Percentiles rank a stretch among this genome's conserved stretches.
Conservation (phyloP, 202 grass and related monocot species). For the Setaria viridis region DNA sequence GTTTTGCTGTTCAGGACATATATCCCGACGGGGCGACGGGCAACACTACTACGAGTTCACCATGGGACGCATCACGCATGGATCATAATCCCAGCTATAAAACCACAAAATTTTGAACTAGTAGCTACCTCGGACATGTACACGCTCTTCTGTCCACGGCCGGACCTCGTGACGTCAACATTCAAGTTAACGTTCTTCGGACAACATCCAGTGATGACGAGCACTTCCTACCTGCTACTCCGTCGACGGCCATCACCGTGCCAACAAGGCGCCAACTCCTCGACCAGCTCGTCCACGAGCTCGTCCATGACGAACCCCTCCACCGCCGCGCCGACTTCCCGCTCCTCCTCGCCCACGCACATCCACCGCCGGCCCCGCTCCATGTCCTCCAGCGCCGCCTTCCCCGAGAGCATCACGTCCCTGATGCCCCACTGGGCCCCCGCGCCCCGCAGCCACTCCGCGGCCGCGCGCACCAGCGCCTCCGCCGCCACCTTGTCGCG, state of each 20-base stretch:
- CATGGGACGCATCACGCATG: too few species aligned
- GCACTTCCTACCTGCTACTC: background rate
- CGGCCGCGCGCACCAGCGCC: conserved; percentile 11
- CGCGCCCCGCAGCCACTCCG: conserved; percentile 50
- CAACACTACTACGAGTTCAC: too few species aligned
- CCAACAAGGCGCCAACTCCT: background rate
- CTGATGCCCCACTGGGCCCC: conserved; percentile 49
- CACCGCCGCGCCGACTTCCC: conserved; percentile 45
- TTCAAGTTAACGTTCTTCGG: conserved; percentile 15
- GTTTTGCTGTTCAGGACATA: too few species aligned
- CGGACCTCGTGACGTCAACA: conserved; percentile 6
- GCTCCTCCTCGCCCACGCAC: conserved; percentile 52
- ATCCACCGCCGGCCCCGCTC: conserved; percentile 59
- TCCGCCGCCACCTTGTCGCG: background rate
- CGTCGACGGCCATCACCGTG: background rate
- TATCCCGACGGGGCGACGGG: too few species aligned
- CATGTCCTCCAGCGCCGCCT: conserved; percentile 61
- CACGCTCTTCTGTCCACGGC: too few species aligned
- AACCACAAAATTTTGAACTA: too few species aligned
- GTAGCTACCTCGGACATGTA: too few species aligned
- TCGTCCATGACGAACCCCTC: conserved; percentile 35
- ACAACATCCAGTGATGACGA: too few species aligned
- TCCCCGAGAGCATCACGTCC: conserved; percentile 40
- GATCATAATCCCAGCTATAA: too few species aligned
- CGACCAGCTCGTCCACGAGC: conserved; percentile 63